These are phyloP conservation scores for Cyberlindnera xylosilytica DNA, from an alignment of 805 yeast species.

Conservation along the genomic window DNA sequence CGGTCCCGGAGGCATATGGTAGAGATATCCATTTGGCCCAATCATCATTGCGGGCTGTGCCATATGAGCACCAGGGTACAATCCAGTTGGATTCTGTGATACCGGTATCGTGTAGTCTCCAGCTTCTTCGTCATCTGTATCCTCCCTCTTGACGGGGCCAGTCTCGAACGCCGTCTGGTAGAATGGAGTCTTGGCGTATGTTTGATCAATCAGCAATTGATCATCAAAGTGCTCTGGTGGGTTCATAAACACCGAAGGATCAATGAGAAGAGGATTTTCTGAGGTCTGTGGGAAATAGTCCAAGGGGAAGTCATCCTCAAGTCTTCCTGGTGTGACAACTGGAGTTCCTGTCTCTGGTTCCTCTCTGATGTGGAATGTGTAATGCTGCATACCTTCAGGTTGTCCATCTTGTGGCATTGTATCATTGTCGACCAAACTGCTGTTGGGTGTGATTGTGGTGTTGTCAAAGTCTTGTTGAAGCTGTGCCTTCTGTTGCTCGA, in stretches of 20 bases:
- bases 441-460: not conserved
- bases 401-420: not conserved
- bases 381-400: conserved; percentile 5
- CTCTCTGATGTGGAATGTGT: conserved; percentile 22
- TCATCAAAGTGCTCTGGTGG: conserved; percentile 35
- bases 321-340: conserved; percentile 20
- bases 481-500: conserved; percentile 29
- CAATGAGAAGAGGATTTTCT: conserved; percentile 23
- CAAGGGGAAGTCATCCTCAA: conserved; percentile 62
- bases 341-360: conserved; percentile 19
- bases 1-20: conserved; percentile 3
- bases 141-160: conserved; percentile 3
- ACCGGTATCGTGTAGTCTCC: conserved; percentile 10
- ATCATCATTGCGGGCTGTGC: conserved; percentile 1
- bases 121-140: conserved; percentile 1
- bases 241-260: conserved; percentile 34
- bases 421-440: not conserved
- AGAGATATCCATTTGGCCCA: conserved; percentile 5
- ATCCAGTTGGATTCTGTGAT: too few species aligned
- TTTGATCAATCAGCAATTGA: conserved; percentile 49
- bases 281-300: conserved; percentile 52
- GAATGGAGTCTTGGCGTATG: conserved; percentile 40
- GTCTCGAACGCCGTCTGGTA: conserved; percentile 19
- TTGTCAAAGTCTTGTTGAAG: conserved; percentile 1
- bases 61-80: too few species aligned